Percentiles rank a stretch among this genome's conserved stretches.
Evolutionary conservation across 768 basidiomycete species (phyloP).

Genomic region (Trichaptum fuscoviolaceum): DNA sequence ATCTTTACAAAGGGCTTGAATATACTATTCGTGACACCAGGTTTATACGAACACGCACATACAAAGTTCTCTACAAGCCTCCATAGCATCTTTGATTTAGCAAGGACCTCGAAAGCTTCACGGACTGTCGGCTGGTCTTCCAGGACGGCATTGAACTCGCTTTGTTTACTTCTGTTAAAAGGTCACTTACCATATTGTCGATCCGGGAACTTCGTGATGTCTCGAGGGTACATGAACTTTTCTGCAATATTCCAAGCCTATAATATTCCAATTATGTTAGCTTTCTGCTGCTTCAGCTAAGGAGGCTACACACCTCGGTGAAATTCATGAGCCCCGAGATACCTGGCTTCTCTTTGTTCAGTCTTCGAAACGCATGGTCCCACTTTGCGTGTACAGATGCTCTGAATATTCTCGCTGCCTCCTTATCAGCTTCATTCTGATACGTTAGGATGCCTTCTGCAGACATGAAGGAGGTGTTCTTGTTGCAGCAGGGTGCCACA

Average conservation of each 20-base stretch:
- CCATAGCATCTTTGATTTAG: slow-evolving; percentile 53
- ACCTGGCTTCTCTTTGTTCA: slow-evolving; percentile 54
- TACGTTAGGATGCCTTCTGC: not conserved
- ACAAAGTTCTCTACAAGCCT: slow-evolving; percentile 67
- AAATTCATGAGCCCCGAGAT: slow-evolving; percentile 61
- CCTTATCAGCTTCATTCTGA: not conserved
- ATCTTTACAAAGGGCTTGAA: slow-evolving; percentile 36
- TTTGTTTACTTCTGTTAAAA: not conserved
- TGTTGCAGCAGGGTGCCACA: not conserved
- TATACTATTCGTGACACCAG: not conserved
- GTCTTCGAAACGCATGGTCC: slow-evolving; percentile 62
- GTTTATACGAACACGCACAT: slow-evolving; percentile 36
- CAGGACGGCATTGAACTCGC: not conserved
- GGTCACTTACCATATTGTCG: not conserved
- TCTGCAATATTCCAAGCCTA: not conserved
- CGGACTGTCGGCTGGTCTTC: slow-evolving; percentile 26
- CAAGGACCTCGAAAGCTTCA: slow-evolving; percentile 53
- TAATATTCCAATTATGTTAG: slow-evolving; percentile 1
- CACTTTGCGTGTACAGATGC: slow-evolving; percentile 40
- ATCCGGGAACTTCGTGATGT: not conserved
- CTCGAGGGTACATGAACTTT: not conserved
- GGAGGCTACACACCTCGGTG: slow-evolving; percentile 41
- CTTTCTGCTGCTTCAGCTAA: not conserved
- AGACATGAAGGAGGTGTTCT: not conserved
- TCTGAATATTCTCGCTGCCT: not conserved